Evolutionary conservation across 306 rosid genomes (phyloP).

Genomic region (Cotoneaster glaucophyllus): DNA sequence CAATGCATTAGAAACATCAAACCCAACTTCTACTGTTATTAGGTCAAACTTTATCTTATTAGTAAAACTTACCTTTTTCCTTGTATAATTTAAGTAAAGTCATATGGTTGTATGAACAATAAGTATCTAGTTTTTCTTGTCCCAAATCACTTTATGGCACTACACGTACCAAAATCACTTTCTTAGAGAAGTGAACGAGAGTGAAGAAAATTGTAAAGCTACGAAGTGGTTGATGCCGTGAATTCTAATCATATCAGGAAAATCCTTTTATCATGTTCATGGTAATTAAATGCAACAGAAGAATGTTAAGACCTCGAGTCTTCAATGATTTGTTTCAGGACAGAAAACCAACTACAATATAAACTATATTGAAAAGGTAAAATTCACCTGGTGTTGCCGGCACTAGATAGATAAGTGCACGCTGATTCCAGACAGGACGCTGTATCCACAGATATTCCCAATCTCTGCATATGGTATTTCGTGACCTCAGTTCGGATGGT

Average conservation of each 20-base stretch:
- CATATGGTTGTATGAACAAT: too few species aligned
- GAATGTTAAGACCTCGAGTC: background rate
- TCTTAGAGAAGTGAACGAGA: background rate
- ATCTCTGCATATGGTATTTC: conserved; percentile 64
- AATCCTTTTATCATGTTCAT: background rate
- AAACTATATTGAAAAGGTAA: background rate
- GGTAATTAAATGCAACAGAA: background rate
- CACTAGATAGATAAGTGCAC: conserved; percentile 39
- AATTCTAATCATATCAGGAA: background rate
- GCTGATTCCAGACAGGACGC: conserved; percentile 46
- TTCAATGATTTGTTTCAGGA: background rate
- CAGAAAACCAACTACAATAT: background rate
- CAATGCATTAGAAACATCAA: background rate
- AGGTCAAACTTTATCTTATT: background rate
- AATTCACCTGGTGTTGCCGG: conserved; percentile 46
- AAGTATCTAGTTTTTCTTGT: too few species aligned
- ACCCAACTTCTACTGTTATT: conserved; percentile 9
- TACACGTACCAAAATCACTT: background rate
- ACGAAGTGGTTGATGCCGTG: background rate
- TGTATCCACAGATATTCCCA: conserved; percentile 70
- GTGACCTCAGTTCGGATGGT: conserved; percentile 74
- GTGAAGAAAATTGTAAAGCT: background rate
- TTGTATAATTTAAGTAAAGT: too few species aligned
- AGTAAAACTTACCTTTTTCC: too few species aligned
- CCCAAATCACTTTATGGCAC: too few species aligned